Evolutionary conservation across 257 asterid species (phyloP).

Genomic region (Voacanga thouarsii): DNA sequence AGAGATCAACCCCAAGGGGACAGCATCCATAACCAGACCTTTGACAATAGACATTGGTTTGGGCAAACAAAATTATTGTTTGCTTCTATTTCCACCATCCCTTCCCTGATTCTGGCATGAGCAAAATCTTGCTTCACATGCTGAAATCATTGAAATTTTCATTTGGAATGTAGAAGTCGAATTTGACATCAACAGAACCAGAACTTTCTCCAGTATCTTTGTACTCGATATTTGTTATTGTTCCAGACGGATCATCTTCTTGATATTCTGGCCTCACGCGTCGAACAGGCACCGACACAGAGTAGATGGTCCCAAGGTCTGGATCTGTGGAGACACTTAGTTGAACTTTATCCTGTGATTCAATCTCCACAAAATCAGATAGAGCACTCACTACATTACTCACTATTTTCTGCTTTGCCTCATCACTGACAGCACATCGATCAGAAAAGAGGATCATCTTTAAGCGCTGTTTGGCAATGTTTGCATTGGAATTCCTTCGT

Average conservation of each 20-base stretch:
- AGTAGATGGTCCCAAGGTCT: conserved; percentile 80
- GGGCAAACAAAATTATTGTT: conserved; percentile 4
- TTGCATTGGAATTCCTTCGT: conserved; percentile 70
- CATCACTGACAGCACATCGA: conserved; percentile 89
- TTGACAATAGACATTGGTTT: not conserved
- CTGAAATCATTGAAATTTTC: conserved; percentile 38
- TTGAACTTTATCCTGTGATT: conserved; percentile 89
- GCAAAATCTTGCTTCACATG: conserved; percentile 16
- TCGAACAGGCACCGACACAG: conserved; percentile 84
- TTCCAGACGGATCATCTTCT: conserved; percentile 64
- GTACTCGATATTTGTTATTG: conserved; percentile 74
- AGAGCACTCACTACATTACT: conserved; percentile 69
- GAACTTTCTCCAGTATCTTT: conserved; percentile 72
- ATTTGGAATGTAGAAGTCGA: conserved; percentile 78
- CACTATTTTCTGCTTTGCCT: conserved; percentile 89
- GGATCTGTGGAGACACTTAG: conserved; percentile 83
- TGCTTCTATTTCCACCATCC: conserved; percentile 1
- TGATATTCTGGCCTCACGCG: conserved; percentile 66
- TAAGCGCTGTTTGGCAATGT: conserved; percentile 82
- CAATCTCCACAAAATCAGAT: conserved; percentile 92
- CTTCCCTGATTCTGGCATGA: not conserved
- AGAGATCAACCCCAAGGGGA: not conserved
- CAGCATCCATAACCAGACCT: not conserved
- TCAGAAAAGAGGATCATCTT: conserved; percentile 96
- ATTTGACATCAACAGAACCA: conserved; percentile 93